Evolutionary conservation across 805 yeast genomes (phyloP).

Genomic region (Priceomyces castillae): DNA sequence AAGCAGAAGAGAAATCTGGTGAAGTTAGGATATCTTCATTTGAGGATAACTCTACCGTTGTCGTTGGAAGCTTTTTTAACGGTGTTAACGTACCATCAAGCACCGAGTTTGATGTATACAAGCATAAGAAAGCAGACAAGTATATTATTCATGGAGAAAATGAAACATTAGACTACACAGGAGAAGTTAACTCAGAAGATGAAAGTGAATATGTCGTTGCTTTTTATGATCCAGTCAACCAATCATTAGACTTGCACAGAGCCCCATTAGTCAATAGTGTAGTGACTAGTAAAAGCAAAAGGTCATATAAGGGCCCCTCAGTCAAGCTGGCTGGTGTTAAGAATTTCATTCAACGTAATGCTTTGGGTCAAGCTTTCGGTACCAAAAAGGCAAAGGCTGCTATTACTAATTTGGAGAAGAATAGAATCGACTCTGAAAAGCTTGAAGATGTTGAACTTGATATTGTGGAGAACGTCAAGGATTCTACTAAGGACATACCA

Average conservation of each 20-base stretch:
- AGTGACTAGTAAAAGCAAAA: conserved; percentile 61
- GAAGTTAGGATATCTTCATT: conserved; percentile 38
- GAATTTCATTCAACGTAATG: conserved; percentile 64
- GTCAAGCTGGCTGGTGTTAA: conserved; percentile 55
- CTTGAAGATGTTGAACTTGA: conserved; percentile 72
- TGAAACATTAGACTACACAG: conserved; percentile 70
- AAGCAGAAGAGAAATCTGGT: background rate
- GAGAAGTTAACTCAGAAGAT: conserved; percentile 35
- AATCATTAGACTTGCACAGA: conserved; percentile 61
- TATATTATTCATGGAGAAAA: conserved; percentile 73
- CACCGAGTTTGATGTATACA: conserved; percentile 62
- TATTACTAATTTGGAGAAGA: conserved; percentile 73
- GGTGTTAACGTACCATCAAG: conserved; percentile 63
- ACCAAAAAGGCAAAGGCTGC: conserved; percentile 95
- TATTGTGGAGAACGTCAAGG: conserved; percentile 75
- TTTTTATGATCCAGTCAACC: conserved; percentile 66
- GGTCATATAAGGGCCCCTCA: conserved; percentile 58
- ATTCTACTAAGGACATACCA: conserved; percentile 71
- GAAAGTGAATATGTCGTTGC: conserved; percentile 66
- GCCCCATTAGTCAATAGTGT: conserved; percentile 60
- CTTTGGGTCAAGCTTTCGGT: conserved; percentile 94
- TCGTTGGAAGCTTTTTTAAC: conserved; percentile 73
- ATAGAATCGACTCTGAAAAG: conserved; percentile 81
- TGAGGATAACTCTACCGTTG: conserved; percentile 47
- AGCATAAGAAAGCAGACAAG: conserved; percentile 42